Base-by-base conservation (phyloP, 768 basidiomycete genomes). In the Leccinum incarnatum region DNA sequence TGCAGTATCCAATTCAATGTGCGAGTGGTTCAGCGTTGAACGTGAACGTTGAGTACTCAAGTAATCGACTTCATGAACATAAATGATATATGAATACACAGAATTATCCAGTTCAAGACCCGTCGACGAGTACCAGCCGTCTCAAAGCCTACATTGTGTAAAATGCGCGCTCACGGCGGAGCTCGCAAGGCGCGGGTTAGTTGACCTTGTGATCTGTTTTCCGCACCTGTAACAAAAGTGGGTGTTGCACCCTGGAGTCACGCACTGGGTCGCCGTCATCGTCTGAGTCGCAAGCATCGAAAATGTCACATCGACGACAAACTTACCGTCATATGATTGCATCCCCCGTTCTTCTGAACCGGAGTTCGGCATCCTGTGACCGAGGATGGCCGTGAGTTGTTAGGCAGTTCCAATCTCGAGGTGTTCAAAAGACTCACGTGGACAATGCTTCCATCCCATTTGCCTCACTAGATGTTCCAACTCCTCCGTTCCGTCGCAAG, bases 391-490 rank as follows among this genome's bases (percentile, higher is more conserved):
- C 23, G 19, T 40, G 37, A 65, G 40, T 34, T 23, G 45, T 25
- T n/a, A 48, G 19, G n/a, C 47, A 25, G 25, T 25, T 46, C 21
- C 17, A 17, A 50, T 30, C 4, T 42, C 7, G 8, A 15, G 10
- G 8, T 23, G 23, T 36, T 12, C 2, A 12, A 36, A 29, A 4
- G 14, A 56, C 76, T 63, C 64, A 75, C 86, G 82, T 58, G 87
- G 81, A 67, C 86, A 88, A 57, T 79, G 76, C 60, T 81, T 85
- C 86, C 86, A 88, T 6, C 85, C 85, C 56, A 77, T 72, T 52
- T 75, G 66, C 34, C 62, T 67, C 77, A 85, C 81, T 30, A 84
- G 67, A 46, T 76, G 69, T 5, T 79, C 74, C 11, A 87, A 73
- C 61, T 86, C 85, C 9, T 76, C 73, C 14, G 78, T 74, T 6